These are phyloP conservation scores for Trifolium dubium DNA, from an alignment of 306 rosid genomes.

Conservation along the genomic window DNA sequence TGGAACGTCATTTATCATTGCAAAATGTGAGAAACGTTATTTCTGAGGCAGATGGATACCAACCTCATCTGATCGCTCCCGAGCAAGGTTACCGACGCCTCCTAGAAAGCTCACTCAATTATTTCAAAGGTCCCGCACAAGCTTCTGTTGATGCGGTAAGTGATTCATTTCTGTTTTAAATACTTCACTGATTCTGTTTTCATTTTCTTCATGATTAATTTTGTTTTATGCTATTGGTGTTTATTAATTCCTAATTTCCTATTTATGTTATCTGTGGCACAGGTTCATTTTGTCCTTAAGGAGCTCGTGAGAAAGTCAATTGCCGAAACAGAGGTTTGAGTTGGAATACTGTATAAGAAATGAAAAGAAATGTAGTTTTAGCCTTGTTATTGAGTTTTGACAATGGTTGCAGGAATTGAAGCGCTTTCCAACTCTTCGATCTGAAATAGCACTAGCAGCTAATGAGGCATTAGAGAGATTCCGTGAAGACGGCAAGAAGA, in stretches of 20 bases:
- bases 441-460: slow-evolving; percentile 82
- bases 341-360: slow-evolving; percentile 17
- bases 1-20: slow-evolving; percentile 84
- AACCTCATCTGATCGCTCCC: slow-evolving; percentile 90
- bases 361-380: background rate
- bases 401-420: slow-evolving; percentile 69
- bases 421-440: slow-evolving; percentile 85
- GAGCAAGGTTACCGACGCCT: slow-evolving; percentile 97
- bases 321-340: slow-evolving; percentile 82
- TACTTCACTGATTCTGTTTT: background rate
- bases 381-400: slow-evolving; percentile 23
- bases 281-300: slow-evolving; percentile 92
- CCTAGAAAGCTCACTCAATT: slow-evolving; percentile 77
- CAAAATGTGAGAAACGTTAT: slow-evolving; percentile 87
- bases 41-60: slow-evolving; percentile 98
- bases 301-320: slow-evolving; percentile 90
- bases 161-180: slow-evolving; percentile 31
- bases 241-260: background rate
- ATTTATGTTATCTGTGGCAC: slow-evolving; percentile 39
- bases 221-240: slow-evolving; percentile 19
- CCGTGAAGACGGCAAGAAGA: slow-evolving; percentile 82
- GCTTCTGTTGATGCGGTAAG: slow-evolving; percentile 98
- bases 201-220: background rate
- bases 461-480: slow-evolving; percentile 84
- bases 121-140: slow-evolving; percentile 95